Evolutionary conservation across 1,284 basidiomycete species (phyloP).

Genomic region (Waitea zeae): DNA sequence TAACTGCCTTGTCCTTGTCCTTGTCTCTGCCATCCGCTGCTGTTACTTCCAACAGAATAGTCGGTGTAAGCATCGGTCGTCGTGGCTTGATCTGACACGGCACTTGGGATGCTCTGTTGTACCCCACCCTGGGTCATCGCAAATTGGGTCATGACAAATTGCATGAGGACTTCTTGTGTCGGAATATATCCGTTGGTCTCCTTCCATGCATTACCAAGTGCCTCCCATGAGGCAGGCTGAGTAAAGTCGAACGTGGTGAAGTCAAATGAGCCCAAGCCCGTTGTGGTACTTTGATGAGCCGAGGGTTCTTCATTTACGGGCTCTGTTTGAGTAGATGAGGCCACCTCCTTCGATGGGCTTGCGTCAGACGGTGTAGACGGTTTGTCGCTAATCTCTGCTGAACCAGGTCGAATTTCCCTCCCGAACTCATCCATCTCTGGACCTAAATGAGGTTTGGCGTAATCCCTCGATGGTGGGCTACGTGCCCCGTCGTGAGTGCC

Average conservation of each 20-base stretch:
- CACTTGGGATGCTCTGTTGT: neutral
- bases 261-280: conserved; percentile 50
- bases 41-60: too few relatives aligned
- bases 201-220: conserved; percentile 56
- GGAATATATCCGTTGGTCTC: conserved; percentile 45
- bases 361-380: too few relatives aligned
- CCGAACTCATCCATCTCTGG: conserved; percentile 63
- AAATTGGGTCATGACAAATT: conserved; percentile 34
- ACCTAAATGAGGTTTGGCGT: conserved; percentile 10
- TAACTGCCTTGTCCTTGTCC: neutral
- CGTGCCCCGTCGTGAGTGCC: too few relatives aligned
- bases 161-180: conserved; percentile 55
- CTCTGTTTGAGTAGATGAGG: too few relatives aligned
- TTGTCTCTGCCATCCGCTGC: neutral
- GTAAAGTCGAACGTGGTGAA: conserved; percentile 52
- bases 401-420: conserved; percentile 46
- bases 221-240: conserved; percentile 52
- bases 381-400: conserved; percentile 17
- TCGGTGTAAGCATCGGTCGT: neutral
- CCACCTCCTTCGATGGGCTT: too few relatives aligned
- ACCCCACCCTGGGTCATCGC: too few relatives aligned
- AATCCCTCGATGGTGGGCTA: conserved; percentile 6
- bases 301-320: too few relatives aligned
- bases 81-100: too few relatives aligned
- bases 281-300: conserved; percentile 15